Conservation (phyloP, 306 rosid genomes). For the Adenanthera pavonina region DNA sequence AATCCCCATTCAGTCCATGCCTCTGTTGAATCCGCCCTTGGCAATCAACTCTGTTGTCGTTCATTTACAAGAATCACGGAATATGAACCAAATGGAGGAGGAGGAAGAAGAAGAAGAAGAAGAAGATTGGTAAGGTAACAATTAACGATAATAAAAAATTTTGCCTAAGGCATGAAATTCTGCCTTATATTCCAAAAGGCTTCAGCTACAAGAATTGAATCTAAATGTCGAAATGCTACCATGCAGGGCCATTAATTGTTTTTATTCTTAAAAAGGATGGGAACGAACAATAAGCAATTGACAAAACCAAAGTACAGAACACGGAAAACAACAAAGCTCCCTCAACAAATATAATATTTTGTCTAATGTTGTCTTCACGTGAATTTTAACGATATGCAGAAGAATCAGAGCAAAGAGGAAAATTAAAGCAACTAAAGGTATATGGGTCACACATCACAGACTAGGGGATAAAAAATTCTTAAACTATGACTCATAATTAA, state of each 20-base stretch:
- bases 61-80: conserved; percentile 53
- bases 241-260: conserved; percentile 31
- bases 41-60: conserved; percentile 53
- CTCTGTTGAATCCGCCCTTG: conserved; percentile 46
- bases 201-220: conserved; percentile 60
- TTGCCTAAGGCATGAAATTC: conserved; percentile 49
- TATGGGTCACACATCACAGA: conserved; percentile 14
- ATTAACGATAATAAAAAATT: conserved; percentile 33
- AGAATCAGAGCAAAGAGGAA: conserved; percentile 34
- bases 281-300: conserved; percentile 49
- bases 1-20: conserved; percentile 51
- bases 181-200: conserved; percentile 52
- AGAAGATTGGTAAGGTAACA: conserved; percentile 43
- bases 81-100: conserved; percentile 6
- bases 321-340: conserved; percentile 47
- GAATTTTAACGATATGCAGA: conserved; percentile 32
- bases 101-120: conserved; percentile 29
- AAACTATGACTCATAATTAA: conserved; percentile 3
- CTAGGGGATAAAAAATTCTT: background rate
- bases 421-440: conserved; percentile 27
- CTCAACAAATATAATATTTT: conserved; percentile 33
- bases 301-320: conserved; percentile 52
- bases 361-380: conserved; percentile 42
- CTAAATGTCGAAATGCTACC: conserved; percentile 48
- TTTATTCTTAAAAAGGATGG: conserved; percentile 37